phyloP scores from a whole-genome alignment of 352 stramenopile species.

The Phytophthora fragariae region DNA sequence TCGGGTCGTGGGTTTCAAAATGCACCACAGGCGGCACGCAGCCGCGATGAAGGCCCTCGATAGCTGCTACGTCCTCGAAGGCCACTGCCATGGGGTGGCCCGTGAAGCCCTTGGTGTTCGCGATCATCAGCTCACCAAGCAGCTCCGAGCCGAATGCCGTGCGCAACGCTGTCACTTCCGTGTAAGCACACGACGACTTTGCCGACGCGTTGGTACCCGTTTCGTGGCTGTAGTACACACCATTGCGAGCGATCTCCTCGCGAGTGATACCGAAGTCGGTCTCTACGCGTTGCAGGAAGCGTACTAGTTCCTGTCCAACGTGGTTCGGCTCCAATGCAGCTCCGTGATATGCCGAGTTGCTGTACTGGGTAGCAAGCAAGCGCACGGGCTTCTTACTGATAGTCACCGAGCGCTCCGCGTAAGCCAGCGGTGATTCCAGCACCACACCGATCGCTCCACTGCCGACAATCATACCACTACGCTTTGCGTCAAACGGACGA shows the following conservation, averaged over 20 bases:
- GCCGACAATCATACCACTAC: conserved; percentile 96
- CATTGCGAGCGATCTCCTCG: conserved; percentile 90
- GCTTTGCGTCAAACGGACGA: conserved; percentile 92
- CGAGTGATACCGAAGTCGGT: conserved; percentile 92
- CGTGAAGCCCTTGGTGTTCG: conserved; percentile 96
- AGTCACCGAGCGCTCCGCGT: conserved; percentile 22
- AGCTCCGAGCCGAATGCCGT: conserved; percentile 75
- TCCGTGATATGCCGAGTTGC: conserved; percentile 97
- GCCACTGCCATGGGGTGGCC: conserved; percentile 97
- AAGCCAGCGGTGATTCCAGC: conserved; percentile 63
- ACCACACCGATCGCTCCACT: conserved; percentile 89
- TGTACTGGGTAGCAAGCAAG: conserved; percentile 94
- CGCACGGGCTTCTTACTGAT: conserved; percentile 49
- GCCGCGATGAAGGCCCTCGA: conserved; percentile 91
- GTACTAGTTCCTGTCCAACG: conserved; percentile 92
- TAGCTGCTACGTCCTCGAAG: conserved; percentile 96
- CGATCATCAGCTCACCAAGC: conserved; percentile 79
- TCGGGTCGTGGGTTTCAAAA: conserved; percentile 87
- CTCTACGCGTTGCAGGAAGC: conserved; percentile 92
- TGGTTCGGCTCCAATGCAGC: conserved; percentile 94
- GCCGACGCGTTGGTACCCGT: conserved; percentile 96
- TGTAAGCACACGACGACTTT: conserved; percentile 93
- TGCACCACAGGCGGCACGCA: conserved; percentile 93
- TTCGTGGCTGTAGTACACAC: conserved; percentile 98
- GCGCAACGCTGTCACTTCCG: conserved; percentile 87